Conservation (phyloP, 306 rosid species). For the Trichosanthes cucumerina region DNA sequence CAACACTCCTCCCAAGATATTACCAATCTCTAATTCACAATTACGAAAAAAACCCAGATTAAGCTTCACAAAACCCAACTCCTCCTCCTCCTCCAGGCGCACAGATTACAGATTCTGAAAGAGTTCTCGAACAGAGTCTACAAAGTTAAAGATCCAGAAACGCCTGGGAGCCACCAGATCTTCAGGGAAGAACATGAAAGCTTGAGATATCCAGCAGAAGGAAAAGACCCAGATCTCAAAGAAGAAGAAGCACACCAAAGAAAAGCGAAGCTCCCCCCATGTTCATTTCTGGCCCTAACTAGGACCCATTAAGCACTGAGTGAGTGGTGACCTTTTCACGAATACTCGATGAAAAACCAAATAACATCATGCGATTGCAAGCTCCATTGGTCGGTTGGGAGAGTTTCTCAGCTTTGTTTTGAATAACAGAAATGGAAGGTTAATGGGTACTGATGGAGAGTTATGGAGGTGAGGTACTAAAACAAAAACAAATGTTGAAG, state of each 20-base stretch:
- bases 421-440: constrained; percentile 33
- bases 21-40: not conserved
- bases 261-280: constrained; percentile 6
- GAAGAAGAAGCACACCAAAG: constrained; percentile 17
- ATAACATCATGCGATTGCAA: not conserved
- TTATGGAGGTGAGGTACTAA: not conserved
- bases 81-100: not conserved
- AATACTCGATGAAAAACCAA: not conserved
- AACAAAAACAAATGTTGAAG: not conserved
- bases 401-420: constrained; percentile 19
- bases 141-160: constrained; percentile 9
- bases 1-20: constrained; percentile 34
- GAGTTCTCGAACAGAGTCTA: not conserved
- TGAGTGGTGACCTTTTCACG: not conserved
- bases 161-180: constrained; percentile 41
- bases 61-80: not conserved
- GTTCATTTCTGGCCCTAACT: constrained; percentile 20
- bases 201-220: constrained; percentile 15
- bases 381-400: not conserved
- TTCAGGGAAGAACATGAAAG: constrained; percentile 26
- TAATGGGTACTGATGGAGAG: constrained; percentile 6
- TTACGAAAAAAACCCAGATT: not conserved
- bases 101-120: not conserved
- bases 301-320: constrained; percentile 16
- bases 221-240: constrained; percentile 47